A percentile compares a stretch with the other conserved stretches of the same genome.
phyloP scores from a whole-genome alignment of 2,329 filamentous ascomycete species.

The Colletotrichum liaoningense region DNA sequence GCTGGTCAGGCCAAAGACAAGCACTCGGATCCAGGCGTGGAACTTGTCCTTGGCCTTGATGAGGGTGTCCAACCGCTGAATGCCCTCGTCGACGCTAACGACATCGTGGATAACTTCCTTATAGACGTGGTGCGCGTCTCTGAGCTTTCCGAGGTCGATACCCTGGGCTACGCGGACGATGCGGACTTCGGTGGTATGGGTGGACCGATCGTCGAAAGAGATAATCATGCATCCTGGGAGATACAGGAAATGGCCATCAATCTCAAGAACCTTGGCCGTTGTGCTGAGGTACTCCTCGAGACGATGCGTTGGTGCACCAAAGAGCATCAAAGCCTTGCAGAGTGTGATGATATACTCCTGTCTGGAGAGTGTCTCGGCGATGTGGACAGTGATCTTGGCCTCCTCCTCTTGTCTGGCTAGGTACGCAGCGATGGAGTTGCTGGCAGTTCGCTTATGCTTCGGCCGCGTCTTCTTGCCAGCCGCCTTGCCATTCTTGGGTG shows the following conservation, averaged over 20 bases:
- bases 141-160: constrained; percentile 70
- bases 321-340: constrained; percentile 86
- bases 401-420: constrained; percentile 56
- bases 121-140: constrained; percentile 71
- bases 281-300: constrained; percentile 91
- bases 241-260: constrained; percentile 89
- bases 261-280: constrained; percentile 84
- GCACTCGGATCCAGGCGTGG: constrained; percentile 62
- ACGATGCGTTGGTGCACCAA: constrained; percentile 89
- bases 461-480: constrained; percentile 46
- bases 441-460: constrained; percentile 50
- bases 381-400: constrained; percentile 59
- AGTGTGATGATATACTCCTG: constrained; percentile 87
- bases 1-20: constrained; percentile 79
- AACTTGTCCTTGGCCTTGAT: constrained; percentile 68
- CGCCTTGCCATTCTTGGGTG: constrained; percentile 31
- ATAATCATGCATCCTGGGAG: constrained; percentile 93
- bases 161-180: constrained; percentile 70
- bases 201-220: constrained; percentile 80
- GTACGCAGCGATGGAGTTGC: constrained; percentile 50
- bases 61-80: constrained; percentile 62
- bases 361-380: constrained; percentile 76
- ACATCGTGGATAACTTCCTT: constrained; percentile 73
- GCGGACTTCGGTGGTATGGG: constrained; percentile 75
- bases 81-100: constrained; percentile 69